A percentile compares a stretch with the other conserved stretches of the same genome.
Evolutionary conservation across 805 yeast genomes (phyloP).

Genomic region (Ogataea ramenticola): DNA sequence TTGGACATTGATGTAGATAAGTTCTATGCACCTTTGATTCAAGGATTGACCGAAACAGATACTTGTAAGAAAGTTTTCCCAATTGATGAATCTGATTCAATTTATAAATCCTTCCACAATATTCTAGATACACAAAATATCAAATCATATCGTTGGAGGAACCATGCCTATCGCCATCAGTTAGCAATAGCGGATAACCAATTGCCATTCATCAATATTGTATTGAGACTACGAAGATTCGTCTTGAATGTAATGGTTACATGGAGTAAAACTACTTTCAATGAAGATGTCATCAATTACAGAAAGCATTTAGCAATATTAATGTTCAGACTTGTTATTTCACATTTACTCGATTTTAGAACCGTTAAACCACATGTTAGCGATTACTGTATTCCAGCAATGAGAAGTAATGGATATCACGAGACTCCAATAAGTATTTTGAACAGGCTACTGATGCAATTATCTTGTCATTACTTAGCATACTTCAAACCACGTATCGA

Average conservation of each 20-base stretch:
- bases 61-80: no score
- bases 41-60: no score
- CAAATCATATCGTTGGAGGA: not conserved
- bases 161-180: not conserved
- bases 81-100: no score
- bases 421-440: conserved; percentile 8
- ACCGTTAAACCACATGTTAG: conserved; percentile 8
- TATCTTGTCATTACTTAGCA: conserved; percentile 3
- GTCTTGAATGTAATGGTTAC: not conserved
- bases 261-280: no score
- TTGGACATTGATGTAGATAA: not conserved
- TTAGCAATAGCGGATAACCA: not conserved
- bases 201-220: not conserved
- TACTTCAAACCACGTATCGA: not conserved
- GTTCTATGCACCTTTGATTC: no score
- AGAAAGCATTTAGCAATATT: not conserved
- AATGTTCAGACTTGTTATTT: not conserved
- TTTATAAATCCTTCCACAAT: no score
- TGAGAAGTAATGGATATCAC: not conserved
- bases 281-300: no score
- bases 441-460: conserved; percentile 6
- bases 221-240: not conserved
- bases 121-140: no score
- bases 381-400: conserved; percentile 1
- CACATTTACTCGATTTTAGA: conserved; percentile 9